Evolutionary conservation across 2,329 filamentous ascomycete genomes (phyloP), one percentile per base, ranked within the genome.

Genomic region (Lecanicillium sp.): DNA sequence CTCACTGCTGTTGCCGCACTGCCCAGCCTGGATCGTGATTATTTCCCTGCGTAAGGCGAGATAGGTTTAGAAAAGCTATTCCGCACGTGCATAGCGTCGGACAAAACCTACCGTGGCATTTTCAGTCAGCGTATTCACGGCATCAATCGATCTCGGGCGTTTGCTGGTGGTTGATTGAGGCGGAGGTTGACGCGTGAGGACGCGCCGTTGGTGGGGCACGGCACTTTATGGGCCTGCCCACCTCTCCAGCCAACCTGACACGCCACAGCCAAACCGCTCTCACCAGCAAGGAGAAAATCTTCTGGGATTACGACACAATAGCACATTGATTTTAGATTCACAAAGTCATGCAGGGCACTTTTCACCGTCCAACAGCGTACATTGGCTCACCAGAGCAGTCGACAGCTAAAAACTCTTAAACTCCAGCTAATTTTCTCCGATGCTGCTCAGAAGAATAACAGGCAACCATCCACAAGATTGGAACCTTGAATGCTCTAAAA

Each of bases 1-100:
- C 86, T 72, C 61, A 95, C 89, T 90, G 79, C 89, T 96, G 70
- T 97, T 97, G 77, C 90, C 92, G 75, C 92, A 97, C 68, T 97
- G 92, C 76, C 92, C 92, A 49, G 94, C 90, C 69, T 98, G 92
- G 55, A 98, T 84, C 46, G 94, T 98, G 65, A 98, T 98, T 56
- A 98, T 98, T 77, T 98, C 92, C 66, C 92, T 96, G 53, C n/a
- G n/a, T n/a, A n/a, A n/a, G n/a, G n/a, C n/a, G 2, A 40, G 33
- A 13, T 14, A 8, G 10, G 3, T 37, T 44, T 40, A 44, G 37
- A 36, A 31, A 28, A 17, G 17, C 10, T 17, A 11, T 13, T 29
- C 12, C 12, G 17, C 4, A 6, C 11, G 4, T 19, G 12, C 3
- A n/a, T n/a, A 11, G 19, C 14, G 33, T 30, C 15, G n/a, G 14